These are phyloP conservation scores for Wickerhamomyces xylosicus DNA, from an alignment of 805 yeast genomes.

Conservation along the genomic window DNA sequence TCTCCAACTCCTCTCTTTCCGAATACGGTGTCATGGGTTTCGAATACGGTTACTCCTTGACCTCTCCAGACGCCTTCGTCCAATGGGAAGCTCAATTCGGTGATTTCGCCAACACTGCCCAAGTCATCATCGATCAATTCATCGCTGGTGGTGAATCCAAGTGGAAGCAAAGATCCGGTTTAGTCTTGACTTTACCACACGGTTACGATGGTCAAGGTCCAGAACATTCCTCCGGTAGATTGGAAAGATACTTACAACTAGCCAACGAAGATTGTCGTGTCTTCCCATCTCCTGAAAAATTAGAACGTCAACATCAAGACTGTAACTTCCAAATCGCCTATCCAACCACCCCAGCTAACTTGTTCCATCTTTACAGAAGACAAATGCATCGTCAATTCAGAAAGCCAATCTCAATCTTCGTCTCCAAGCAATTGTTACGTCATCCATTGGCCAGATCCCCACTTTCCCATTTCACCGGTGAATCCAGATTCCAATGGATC, in stretches of 20 bases:
- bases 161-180: slow-evolving; percentile 98
- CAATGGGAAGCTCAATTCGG: slow-evolving; percentile 99
- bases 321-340: slow-evolving; percentile 96
- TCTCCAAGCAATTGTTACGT: slow-evolving; percentile 90
- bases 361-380: slow-evolving; percentile 95
- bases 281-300: slow-evolving; percentile 84
- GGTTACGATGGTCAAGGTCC: slow-evolving; percentile 99
- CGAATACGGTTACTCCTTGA: slow-evolving; percentile 96
- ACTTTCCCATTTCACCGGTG: slow-evolving; percentile 79
- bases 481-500: slow-evolving; percentile 90
- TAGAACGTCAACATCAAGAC: slow-evolving; percentile 97
- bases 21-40: slow-evolving; percentile 99
- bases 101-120: slow-evolving; percentile 99
- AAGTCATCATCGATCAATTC: slow-evolving; percentile 94
- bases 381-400: slow-evolving; percentile 99
- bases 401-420: slow-evolving; percentile 76
- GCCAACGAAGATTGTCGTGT: slow-evolving; percentile 92
- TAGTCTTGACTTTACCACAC: slow-evolving; percentile 92
- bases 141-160: slow-evolving; percentile 94
- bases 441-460: slow-evolving; percentile 94
- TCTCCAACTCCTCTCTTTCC: slow-evolving; percentile 90
- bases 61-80: slow-evolving; percentile 93
- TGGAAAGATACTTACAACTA: slow-evolving; percentile 92
- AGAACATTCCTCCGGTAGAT: slow-evolving; percentile 96
- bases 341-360: slow-evolving; percentile 95